Base-by-base conservation (phyloP, 2,329 filamentous ascomycete species). In the Atkinsonella texensis region DNA sequence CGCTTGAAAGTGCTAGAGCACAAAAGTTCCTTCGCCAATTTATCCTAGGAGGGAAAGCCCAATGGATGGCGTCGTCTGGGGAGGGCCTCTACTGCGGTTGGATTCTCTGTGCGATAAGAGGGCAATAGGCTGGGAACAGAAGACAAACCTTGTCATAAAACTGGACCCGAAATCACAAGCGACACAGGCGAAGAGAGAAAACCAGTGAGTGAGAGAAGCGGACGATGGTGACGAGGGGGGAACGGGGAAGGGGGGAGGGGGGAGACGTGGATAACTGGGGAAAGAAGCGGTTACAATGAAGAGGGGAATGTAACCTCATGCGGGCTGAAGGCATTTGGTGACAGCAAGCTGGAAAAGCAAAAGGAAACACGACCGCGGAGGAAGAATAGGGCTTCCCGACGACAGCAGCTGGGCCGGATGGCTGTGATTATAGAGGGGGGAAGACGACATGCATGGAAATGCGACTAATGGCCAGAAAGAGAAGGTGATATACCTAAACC, bases 131-230 rank as follows among this genome's bases (percentile, higher is more conserved):
- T 33, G 39, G 38, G 43, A 31, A 20, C 5, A 44, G 18, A 20
- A 18, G 50, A 48, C 45, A 39, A 11, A 17, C 46, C 46, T 35
- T n/a, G 46, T 48, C 46, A 40, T 23, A 48, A 42, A 20, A 43
- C 18, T 17, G n/a, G 42, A 81, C 79, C 20, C 74, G 70, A 43
- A 89, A 74, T 32, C 72, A 62, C 77, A 41, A 89, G 69, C 2
- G 85, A 82, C 28, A 73, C 72, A 23, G 69, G 67, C 32, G 41
- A 43, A 44, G 31, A 28, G 15, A 35, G 52, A 56, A 17, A 51
- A 49, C 35, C 35, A 38, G 35, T 3, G 2, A 49, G 32, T 5
- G 35, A 46, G 28, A 40, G 31, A 40, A 50, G 11, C 41, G 44
- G 41, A 17, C 4, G 32, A 46, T 18, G 31, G 32, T 42, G 28